Conservation (phyloP, 257 asterid genomes). For the Plantago ovata region DNA sequence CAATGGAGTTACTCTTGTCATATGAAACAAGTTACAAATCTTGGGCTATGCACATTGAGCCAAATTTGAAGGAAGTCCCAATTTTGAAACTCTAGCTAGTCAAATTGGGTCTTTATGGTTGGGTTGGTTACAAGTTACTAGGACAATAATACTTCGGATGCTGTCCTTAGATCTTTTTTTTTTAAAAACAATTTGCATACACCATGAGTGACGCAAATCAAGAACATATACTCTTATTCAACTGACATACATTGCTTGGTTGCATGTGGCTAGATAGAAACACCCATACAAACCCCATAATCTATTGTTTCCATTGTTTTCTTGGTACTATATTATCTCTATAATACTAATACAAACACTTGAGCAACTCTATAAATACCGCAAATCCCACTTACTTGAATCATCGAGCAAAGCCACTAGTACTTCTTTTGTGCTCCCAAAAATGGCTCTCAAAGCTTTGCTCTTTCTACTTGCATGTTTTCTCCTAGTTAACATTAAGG, state of each 20-base stretch:
- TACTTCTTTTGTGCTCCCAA: not conserved
- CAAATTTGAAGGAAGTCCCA: not conserved
- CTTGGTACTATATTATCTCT: not conserved
- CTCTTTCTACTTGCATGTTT: slow-evolving; percentile 33
- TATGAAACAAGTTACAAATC: too few relatives aligned
- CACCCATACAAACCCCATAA: slow-evolving; percentile 14
- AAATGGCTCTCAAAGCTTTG: slow-evolving; percentile 37
- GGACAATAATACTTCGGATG: not conserved
- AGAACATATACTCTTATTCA: slow-evolving; percentile 20
- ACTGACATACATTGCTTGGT: slow-evolving; percentile 15
- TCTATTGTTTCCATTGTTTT: slow-evolving; percentile 9
- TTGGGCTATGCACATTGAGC: too few relatives aligned
- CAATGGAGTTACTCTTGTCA: too few relatives aligned
- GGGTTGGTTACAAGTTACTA: slow-evolving; percentile 18
- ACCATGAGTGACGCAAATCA: not conserved
- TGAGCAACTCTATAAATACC: slow-evolving; percentile 12
- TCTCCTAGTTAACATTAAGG: slow-evolving; percentile 38
- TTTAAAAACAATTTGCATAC: not conserved
- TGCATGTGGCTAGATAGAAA: slow-evolving; percentile 27
- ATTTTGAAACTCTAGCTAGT: too few relatives aligned
- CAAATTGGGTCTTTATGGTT: slow-evolving; percentile 6
- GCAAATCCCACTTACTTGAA: not conserved
- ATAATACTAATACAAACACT: not conserved
- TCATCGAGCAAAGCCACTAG: too few relatives aligned
- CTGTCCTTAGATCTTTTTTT: not conserved